A percentile compares a stretch with the other conserved stretches of the same genome.
Conservation (phyloP, 208 protist species). For the Trypanosoma lewisi region DNA sequence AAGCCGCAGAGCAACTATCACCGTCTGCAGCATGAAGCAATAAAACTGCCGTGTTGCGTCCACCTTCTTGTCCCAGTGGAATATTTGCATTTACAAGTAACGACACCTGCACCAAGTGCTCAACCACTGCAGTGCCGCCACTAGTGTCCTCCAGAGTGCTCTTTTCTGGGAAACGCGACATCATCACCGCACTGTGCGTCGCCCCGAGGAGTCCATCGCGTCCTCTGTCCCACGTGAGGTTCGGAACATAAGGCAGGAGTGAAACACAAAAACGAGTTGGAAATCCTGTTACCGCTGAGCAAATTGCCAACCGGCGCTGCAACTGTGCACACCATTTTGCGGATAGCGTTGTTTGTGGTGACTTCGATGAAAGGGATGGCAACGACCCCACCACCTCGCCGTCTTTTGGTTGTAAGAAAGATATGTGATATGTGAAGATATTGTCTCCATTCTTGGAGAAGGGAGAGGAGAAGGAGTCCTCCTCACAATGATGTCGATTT, state of each 20-base stretch:
- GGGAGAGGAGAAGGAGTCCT: no score
- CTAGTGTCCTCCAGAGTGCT: background rate
- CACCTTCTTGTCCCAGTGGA: slow-evolving; percentile 23
- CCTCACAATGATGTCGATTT: background rate
- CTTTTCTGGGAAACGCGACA: background rate
- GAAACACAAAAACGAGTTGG: slow-evolving; percentile 27
- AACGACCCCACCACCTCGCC: no score
- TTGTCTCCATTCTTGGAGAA: background rate
- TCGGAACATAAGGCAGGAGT: slow-evolving; percentile 45
- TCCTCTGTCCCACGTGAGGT: slow-evolving; percentile 43
- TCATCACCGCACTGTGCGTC: slow-evolving; percentile 25
- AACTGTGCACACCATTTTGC: slow-evolving; percentile 56
- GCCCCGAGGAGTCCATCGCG: slow-evolving; percentile 65
- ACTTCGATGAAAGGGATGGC: background rate
- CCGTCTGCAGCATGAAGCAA: slow-evolving; percentile 18
- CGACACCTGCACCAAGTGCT: slow-evolving; percentile 30
- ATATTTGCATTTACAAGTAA: slow-evolving; percentile 49
- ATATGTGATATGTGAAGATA: slow-evolving; percentile 22
- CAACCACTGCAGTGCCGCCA: background rate
- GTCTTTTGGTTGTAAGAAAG: slow-evolving; percentile 8
- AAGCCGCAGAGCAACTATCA: slow-evolving; percentile 14
- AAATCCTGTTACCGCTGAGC: slow-evolving; percentile 28
- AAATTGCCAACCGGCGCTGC: slow-evolving; percentile 54
- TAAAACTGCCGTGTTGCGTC: slow-evolving; percentile 18
- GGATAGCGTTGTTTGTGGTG: slow-evolving; percentile 22